phyloP scores from a whole-genome alignment of 192 early-diverging fungal species.

The Backusella sp. region DNA sequence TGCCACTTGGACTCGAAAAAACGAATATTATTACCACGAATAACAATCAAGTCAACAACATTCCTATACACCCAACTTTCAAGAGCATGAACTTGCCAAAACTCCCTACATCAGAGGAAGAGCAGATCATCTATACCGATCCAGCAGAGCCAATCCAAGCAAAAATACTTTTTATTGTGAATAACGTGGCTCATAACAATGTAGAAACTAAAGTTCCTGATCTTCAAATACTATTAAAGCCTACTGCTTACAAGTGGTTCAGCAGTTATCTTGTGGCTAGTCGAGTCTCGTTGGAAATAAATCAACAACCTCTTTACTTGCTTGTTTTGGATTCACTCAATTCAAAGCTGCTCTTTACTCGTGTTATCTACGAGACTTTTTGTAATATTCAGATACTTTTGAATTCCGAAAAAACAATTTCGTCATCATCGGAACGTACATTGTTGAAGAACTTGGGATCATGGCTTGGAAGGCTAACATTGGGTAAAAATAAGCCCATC shows the following conservation, averaged over 20 bases:
- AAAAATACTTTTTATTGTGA: slow-evolving; percentile 96
- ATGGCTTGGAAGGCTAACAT: slow-evolving; percentile 93
- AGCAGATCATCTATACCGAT: slow-evolving; percentile 34
- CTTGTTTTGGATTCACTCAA: slow-evolving; percentile 77
- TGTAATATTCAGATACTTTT: slow-evolving; percentile 84
- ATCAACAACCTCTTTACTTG: slow-evolving; percentile 91
- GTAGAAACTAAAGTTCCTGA: slow-evolving; percentile 75
- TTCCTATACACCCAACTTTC: slow-evolving; percentile 3
- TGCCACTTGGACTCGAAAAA: background rate
- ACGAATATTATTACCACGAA: background rate
- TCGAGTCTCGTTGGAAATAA: slow-evolving; percentile 93
- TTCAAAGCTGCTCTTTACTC: slow-evolving; percentile 58
- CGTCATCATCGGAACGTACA: slow-evolving; percentile 83
- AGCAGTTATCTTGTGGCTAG: slow-evolving; percentile 93
- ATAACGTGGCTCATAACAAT: slow-evolving; percentile 91
- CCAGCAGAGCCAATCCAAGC: slow-evolving; percentile 73
- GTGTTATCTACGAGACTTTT: slow-evolving; percentile 87
- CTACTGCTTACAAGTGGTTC: slow-evolving; percentile 79
- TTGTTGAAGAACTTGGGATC: slow-evolving; percentile 95
- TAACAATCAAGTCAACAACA: background rate
- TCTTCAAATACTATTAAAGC: slow-evolving; percentile 70
- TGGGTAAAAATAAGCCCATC: slow-evolving; percentile 92
- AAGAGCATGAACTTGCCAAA: slow-evolving; percentile 15
- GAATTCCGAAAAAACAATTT: slow-evolving; percentile 91
- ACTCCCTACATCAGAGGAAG: background rate